phyloP scores from a whole-genome alignment of 2,329 filamentous ascomycete species.

The Aspergillus sp. region DNA sequence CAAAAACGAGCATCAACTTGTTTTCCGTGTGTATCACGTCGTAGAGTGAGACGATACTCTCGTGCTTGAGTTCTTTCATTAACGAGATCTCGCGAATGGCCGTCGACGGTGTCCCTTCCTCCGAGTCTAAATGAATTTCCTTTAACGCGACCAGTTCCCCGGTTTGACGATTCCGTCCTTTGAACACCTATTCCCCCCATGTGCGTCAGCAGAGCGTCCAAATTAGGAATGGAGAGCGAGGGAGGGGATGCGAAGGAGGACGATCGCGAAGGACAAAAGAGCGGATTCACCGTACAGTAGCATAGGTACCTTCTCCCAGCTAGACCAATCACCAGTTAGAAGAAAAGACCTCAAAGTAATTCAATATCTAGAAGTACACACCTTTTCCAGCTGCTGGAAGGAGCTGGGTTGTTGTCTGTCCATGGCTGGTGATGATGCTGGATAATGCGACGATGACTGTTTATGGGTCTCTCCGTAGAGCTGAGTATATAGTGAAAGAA shows the following conservation, averaged over 20 bases:
- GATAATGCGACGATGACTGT: background rate
- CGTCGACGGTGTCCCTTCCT: slow-evolving; percentile 94
- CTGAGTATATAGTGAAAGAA: background rate
- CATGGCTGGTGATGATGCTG: background rate
- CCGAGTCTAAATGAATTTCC: slow-evolving; percentile 96
- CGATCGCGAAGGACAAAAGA: slow-evolving; percentile 1
- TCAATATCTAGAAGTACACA: slow-evolving; percentile 12
- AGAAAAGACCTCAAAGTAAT: background rate
- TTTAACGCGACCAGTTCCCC: slow-evolving; percentile 95
- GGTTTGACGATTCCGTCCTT: slow-evolving; percentile 93
- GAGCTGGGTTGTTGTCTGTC: slow-evolving; percentile 88
- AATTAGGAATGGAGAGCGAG: background rate
- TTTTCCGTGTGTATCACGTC: slow-evolving; percentile 99
- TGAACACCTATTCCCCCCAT: slow-evolving; percentile 67
- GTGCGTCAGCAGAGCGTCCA: slow-evolving; percentile 14
- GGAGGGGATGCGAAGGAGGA: slow-evolving; percentile 3
- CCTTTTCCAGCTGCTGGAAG: slow-evolving; percentile 97
- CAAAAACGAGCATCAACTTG: slow-evolving; percentile 98
- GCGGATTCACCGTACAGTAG: slow-evolving; percentile 60
- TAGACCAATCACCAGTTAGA: slow-evolving; percentile 27
- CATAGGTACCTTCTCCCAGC: slow-evolving; percentile 97
- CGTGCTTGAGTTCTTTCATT: slow-evolving; percentile 99
- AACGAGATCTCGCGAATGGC: slow-evolving; percentile 97
- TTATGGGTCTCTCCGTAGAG: too few species aligned
- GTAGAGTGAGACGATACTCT: slow-evolving; percentile 94